Evolutionary conservation across 1,139 yeast species (phyloP).

Genomic region (Yamadazyma oceani): DNA sequence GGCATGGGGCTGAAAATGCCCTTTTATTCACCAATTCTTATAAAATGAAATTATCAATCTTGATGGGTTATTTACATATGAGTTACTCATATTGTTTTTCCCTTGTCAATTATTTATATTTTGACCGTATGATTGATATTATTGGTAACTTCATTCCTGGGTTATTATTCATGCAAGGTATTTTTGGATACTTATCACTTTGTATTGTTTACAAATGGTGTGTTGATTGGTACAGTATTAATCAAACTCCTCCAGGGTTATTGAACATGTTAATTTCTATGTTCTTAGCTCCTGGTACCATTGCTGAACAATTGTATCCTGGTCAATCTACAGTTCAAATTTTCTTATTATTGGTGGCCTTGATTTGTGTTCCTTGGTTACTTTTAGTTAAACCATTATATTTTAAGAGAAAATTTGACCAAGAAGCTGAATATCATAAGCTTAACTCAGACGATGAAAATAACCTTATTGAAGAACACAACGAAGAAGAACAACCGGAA

Average conservation of each 20-base stretch:
- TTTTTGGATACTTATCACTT: slow-evolving; percentile 73
- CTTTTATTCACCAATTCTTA: slow-evolving; percentile 74
- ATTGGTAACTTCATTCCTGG: slow-evolving; percentile 81
- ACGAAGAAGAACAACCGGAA: slow-evolving; percentile 23
- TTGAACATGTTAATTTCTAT: slow-evolving; percentile 79
- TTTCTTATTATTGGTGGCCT: slow-evolving; percentile 56
- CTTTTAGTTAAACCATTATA: slow-evolving; percentile 66
- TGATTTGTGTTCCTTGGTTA: slow-evolving; percentile 76
- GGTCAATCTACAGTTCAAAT: slow-evolving; percentile 68
- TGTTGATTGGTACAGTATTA: slow-evolving; percentile 70
- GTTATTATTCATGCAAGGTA: slow-evolving; percentile 76
- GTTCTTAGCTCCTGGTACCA: slow-evolving; percentile 76
- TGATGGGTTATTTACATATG: slow-evolving; percentile 82
- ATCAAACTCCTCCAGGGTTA: slow-evolving; percentile 74
- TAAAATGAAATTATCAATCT: slow-evolving; percentile 77
- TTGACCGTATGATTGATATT: slow-evolving; percentile 61
- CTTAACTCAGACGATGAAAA: slow-evolving; percentile 26
- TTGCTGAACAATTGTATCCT: slow-evolving; percentile 63
- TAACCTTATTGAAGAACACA: slow-evolving; percentile 25
- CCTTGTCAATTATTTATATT: slow-evolving; percentile 60
- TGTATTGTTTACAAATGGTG: slow-evolving; percentile 80
- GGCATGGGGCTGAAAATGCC: slow-evolving; percentile 84
- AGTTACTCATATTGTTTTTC: slow-evolving; percentile 71
- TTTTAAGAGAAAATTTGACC: slow-evolving; percentile 42
- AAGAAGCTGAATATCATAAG: slow-evolving; percentile 39